Evolutionary conservation across 495 filamentous ascomycete genomes (phyloP).

Genomic region (Ramalina peruviana): DNA sequence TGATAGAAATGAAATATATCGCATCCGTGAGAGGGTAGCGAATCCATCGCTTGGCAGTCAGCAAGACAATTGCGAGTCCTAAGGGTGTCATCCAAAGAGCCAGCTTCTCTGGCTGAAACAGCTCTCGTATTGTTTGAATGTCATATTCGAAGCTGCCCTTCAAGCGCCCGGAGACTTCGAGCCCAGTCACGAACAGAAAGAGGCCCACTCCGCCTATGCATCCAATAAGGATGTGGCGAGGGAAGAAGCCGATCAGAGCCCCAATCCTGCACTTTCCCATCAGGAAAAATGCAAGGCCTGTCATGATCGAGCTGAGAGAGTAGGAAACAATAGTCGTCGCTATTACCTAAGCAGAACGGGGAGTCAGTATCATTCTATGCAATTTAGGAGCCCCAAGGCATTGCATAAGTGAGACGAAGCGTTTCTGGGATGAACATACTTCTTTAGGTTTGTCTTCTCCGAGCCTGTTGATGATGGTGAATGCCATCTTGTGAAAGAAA

Average conservation of each 20-base stretch:
- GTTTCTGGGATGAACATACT: slow-evolving; percentile 24
- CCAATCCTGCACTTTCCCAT: slow-evolving; percentile 79
- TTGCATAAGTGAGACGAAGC: too few species aligned
- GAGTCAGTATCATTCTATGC: too few species aligned
- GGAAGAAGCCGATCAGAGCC: slow-evolving; percentile 89
- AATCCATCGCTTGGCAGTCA: slow-evolving; percentile 56
- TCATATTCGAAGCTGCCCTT: slow-evolving; percentile 73
- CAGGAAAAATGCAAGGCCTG: slow-evolving; percentile 76
- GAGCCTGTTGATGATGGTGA: slow-evolving; percentile 64
- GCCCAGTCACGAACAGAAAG: slow-evolving; percentile 79
- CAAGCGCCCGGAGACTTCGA: slow-evolving; percentile 87
- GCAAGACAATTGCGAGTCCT: slow-evolving; percentile 58
- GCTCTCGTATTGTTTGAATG: slow-evolving; percentile 54
- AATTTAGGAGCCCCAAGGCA: too few species aligned
- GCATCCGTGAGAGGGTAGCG: slow-evolving; percentile 73
- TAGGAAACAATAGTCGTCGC: slow-evolving; percentile 88
- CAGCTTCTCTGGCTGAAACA: slow-evolving; percentile 57
- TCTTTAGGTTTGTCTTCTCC: slow-evolving; percentile 66
- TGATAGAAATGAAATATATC: slow-evolving; percentile 72
- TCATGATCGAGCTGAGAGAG: slow-evolving; percentile 80
- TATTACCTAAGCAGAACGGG: slow-evolving; percentile 22
- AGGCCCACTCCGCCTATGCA: slow-evolving; percentile 98
- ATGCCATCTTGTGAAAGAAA: slow-evolving; percentile 95
- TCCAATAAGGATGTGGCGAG: slow-evolving; percentile 86
- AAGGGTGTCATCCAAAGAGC: slow-evolving; percentile 75